phyloP scores from a whole-genome alignment of 805 yeast species.

The Saturnispora ahearnii region DNA sequence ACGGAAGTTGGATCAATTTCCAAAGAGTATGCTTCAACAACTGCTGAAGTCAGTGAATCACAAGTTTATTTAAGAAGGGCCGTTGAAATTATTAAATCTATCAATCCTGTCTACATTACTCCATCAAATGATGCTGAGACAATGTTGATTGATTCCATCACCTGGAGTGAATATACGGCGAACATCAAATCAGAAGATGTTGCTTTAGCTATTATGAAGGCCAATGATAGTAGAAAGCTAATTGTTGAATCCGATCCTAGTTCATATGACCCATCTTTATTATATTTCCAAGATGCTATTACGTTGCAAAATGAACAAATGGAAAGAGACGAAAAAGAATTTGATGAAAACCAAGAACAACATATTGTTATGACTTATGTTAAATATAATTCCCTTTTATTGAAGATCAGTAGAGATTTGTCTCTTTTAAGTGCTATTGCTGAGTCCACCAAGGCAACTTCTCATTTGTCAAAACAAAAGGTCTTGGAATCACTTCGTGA shows the following conservation, averaged over 20 bases:
- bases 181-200: constrained; percentile 60
- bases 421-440: constrained; percentile 29
- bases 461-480: constrained; percentile 17
- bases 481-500: constrained; percentile 32
- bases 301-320: constrained; percentile 50
- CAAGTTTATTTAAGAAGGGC: constrained; percentile 32
- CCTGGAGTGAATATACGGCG: constrained; percentile 54
- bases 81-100: constrained; percentile 28
- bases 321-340: constrained; percentile 35
- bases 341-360: constrained; percentile 53
- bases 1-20: constrained; percentile 44
- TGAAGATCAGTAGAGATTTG: constrained; percentile 66
- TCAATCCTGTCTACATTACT: constrained; percentile 32
- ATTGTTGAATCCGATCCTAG: constrained; percentile 31
- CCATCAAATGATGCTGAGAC: constrained; percentile 15
- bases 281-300: constrained; percentile 63
- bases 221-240: constrained; percentile 25
- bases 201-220: constrained; percentile 47
- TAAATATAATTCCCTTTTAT: constrained; percentile 54
- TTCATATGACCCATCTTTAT: constrained; percentile 47
- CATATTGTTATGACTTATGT: constrained; percentile 71
- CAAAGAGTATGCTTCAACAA: constrained; percentile 29
- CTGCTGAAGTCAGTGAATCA: not conserved
- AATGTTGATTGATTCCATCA: constrained; percentile 26
- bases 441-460: constrained; percentile 20